Evolutionary conservation across 129 eudicot species (phyloP), one percentile per base, ranked within the genome.

Genomic region (Flaveria linearis): DNA sequence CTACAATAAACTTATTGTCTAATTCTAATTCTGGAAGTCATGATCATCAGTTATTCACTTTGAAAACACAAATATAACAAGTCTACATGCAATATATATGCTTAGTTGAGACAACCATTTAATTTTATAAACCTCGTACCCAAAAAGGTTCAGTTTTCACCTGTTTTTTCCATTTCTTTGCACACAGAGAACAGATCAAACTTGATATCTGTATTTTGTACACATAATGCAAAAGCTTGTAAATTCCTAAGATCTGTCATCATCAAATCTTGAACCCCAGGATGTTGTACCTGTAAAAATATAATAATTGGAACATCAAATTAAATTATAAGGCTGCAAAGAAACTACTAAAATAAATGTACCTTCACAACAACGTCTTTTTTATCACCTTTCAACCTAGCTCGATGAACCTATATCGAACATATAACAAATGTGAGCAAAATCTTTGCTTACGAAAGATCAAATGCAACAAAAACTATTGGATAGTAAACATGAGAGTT

Each of bases 161-260:
- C 98, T 94, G 98, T 83, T 82, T 94, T 94, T 82, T 91, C 98
- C 97, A 94, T 91, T 86, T 94, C 98, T 86, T 89, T 94, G 76
- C 92, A 91, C 47, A 91, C 82, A 20, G 98, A 94, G 76, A 73
- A 88, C 12, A 94, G 80, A 87, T 93, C 98, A 72, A 93, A 94
- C 63, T 88, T 89, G 75, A 94, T 80, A 77, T 94, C 98, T 52
- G 90, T 94, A 89, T 89, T 94, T 80, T 94, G 97, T 86, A 94
- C 84, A 86, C 87, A 91, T 36, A 91, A 75, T 5, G 98, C 97
- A 77, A 94, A 91, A 84, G 96, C 90, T 83, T 94, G 96, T 91
- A 91, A 60, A 85, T 94, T 94, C 14, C 84, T 85, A 71, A 94
- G 82, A 83, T 94, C 98, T n/a, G 96, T 94, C 93, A 94, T 88